Evolutionary conservation across 2,329 filamentous ascomycete species (phyloP), one percentile per base, ranked within the genome.

Genomic region (Polytolypa hystricis): DNA sequence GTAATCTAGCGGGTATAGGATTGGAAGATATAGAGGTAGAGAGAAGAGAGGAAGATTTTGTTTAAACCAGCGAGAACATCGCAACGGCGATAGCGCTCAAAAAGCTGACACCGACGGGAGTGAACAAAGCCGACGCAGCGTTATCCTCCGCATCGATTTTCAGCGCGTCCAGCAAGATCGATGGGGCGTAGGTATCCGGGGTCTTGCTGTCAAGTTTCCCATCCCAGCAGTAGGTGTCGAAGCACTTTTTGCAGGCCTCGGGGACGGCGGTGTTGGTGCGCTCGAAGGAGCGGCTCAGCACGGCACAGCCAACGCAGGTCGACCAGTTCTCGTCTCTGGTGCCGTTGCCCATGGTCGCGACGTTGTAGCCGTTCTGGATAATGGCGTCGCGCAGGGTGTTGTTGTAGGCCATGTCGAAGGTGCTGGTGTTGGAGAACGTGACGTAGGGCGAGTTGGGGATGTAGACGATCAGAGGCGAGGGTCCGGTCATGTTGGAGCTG

Each of bases 141-240:
- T 33, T 38, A 4, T 27, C 14, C 12, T 35, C 23, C n/a, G n/a
- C n/a, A n/a, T n/a, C n/a, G n/a, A n/a, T n/a, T 5, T 29, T 11
- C 2, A 39, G 8, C 18, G 20, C 40, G n/a, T 28, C 12, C n/a
- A 42, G 33, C 7, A 23, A 21, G 5, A 44, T 15, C n/a, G 30
- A 39, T 1, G 72, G 71, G 15, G 64, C 54, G 41, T 70, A 75
- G 0, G 44, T 40, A 1, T 49, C 42, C 0, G 58, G 55, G 4
- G 41, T 46, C 0, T 61, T 63, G 27, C 51, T 58, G 28, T 70
- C 61, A 5, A 62, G 40, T 1, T 74, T 83, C n/a, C 91, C 91
- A 56, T 95, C 74, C 91, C 91, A 98, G 71, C 91, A 98, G 65
- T 95, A 95, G 14, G 66, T 60, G 9, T 66, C 47, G 59, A 95